Percentiles rank a stretch among this genome's conserved stretches.
Evolutionary conservation across 2,329 filamentous ascomycete genomes (phyloP).

Genomic region (Pseudogymnoascus sp.): DNA sequence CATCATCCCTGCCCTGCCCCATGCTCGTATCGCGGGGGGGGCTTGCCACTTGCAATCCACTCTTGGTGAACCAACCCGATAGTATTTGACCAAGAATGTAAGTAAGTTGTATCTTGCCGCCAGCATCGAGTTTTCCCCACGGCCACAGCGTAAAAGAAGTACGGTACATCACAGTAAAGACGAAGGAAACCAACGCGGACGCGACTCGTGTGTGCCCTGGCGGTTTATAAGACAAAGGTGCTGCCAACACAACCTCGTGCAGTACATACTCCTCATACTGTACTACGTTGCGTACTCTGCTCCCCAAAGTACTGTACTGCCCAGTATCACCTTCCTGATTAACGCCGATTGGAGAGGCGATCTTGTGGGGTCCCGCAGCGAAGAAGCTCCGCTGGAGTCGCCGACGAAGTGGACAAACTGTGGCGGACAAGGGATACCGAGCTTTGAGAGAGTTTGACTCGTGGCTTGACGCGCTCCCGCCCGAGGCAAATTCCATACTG

Average conservation of each 20-base stretch:
- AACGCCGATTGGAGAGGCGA: constrained; percentile 6
- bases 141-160: background rate
- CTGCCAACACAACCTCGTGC: constrained; percentile 4
- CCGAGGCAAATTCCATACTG: constrained; percentile 1
- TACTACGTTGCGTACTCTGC: constrained; percentile 5
- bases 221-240: constrained; percentile 2
- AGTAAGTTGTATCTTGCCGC: constrained; percentile 1
- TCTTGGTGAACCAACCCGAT: background rate
- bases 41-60: constrained; percentile 7
- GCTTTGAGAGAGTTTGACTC: constrained; percentile 5
- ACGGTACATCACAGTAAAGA: background rate
- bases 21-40: constrained; percentile 4
- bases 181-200: background rate
- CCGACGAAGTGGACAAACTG: constrained; percentile 7
- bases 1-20: background rate
- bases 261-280: constrained; percentile 1
- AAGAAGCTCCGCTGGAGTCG: constrained; percentile 2
- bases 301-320: background rate
- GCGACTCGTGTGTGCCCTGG: constrained; percentile 1
- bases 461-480: constrained; percentile 7
- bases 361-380: constrained; percentile 3
- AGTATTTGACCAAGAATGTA: constrained; percentile 6
- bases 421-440: constrained; percentile 2
- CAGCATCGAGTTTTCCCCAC: background rate
- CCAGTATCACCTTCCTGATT: constrained; percentile 6